Evolutionary conservation across 345 rosid genomes (phyloP), one percentile per base, ranked within the genome.

Genomic region (Microcos paniculata): DNA sequence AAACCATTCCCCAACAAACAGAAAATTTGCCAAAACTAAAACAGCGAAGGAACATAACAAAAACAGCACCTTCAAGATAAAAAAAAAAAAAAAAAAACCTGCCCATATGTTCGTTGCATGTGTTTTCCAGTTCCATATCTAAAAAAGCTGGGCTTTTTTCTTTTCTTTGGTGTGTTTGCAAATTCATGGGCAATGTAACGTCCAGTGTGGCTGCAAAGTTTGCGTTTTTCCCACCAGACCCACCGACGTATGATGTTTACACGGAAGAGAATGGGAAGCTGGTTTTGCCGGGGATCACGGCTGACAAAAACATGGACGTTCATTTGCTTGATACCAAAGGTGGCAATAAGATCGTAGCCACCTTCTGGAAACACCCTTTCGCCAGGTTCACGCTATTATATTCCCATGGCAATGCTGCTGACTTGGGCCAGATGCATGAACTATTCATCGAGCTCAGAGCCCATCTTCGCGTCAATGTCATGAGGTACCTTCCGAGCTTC

Each of bases 351-450:
- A 81, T 96, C 58, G 98, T 92, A 1, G 98, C 98, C 74, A 91
- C 90, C 77, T 93, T 90, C 71, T 96, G 98, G 99, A 93, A 83
- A 79, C 98, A 96, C 86, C 99, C 99, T 59, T 85, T 87, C 83
- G 94, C 98, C 8, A 83, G 91, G 70, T 96, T 93, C 78, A 96
- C 99, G 71, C 77, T 95, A 56, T 86, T 95, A 78, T 95, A 95
- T 77, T 95, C 99, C 1, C 99, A 95, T 77, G 99, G 99, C 70
- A 95, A 95, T 81, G 98, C 99, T 31, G 99, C 98, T 58, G 99
- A 95, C 76, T 89, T 96, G 72, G 99, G 99, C 23, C 98, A 93
- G 80, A 96, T 96, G 97, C 88, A 85, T 38, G 97, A 96, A 83
- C 96, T 93, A 64, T 96, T 96, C 89, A 85, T 92, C 63, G 98